These are phyloP conservation scores for Vaccinium darrowii DNA, from an alignment of 148 eudicot genomes.

Conservation along the genomic window DNA sequence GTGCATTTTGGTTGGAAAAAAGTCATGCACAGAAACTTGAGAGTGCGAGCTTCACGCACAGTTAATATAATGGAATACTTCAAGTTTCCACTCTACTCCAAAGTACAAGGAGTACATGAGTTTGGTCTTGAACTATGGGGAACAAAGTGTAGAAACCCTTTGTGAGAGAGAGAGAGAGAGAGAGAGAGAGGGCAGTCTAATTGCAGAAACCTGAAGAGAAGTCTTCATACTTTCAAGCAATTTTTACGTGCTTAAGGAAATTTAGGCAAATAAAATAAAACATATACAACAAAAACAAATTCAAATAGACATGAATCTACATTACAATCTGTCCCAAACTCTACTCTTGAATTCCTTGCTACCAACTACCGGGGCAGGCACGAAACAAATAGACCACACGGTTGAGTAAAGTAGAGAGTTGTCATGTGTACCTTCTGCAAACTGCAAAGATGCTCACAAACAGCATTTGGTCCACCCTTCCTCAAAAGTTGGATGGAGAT, in stretches of 20 bases:
- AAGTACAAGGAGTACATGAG: too few species aligned
- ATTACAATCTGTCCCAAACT: neutral
- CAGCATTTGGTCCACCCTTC: constrained; percentile 85
- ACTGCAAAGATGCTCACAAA: constrained; percentile 81
- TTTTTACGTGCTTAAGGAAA: neutral
- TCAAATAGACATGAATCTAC: neutral
- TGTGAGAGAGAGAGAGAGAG: too few species aligned
- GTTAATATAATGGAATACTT: too few species aligned
- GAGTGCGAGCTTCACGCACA: too few species aligned
- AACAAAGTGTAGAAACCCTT: too few species aligned
- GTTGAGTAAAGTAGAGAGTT: neutral
- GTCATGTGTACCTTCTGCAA: constrained; percentile 51
- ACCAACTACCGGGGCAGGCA: neutral
- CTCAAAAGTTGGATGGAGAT: constrained; percentile 79
- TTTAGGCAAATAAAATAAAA: neutral
- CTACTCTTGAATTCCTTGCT: neutral
- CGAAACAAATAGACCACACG: neutral
- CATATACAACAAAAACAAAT: neutral
- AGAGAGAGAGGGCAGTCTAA: too few species aligned
- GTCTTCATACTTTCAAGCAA: too few species aligned
- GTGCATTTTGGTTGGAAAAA: too few species aligned
- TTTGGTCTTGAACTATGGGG: too few species aligned
- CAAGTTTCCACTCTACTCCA: too few species aligned
- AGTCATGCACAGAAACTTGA: too few species aligned
- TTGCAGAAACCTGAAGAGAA: too few species aligned